Percentiles rank a stretch among this genome's conserved stretches.
phyloP scores from a whole-genome alignment of 805 yeast species.

The Nakazawaea pomicola region DNA sequence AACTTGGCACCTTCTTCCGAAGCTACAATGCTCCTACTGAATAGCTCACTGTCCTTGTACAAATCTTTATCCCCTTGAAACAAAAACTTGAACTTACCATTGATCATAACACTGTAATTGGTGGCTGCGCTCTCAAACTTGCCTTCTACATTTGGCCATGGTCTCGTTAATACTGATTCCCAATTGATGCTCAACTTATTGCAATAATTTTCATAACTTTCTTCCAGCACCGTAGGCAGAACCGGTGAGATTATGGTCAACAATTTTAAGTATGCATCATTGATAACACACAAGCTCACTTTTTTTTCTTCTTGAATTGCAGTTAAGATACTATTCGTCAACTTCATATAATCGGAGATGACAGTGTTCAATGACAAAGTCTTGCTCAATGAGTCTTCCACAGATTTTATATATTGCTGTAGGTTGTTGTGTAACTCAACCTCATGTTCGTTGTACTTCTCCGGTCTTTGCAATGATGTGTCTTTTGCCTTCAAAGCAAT shows the following conservation, averaged over 20 bases:
- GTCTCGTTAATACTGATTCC: slow-evolving; percentile 47
- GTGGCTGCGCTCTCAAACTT: slow-evolving; percentile 31
- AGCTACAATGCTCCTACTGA: slow-evolving; percentile 30
- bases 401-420: slow-evolving; percentile 39
- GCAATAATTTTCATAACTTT: slow-evolving; percentile 58
- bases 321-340: slow-evolving; percentile 46
- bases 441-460: slow-evolving; percentile 37
- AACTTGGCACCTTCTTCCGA: slow-evolving; percentile 35
- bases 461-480: slow-evolving; percentile 14
- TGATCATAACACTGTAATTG: slow-evolving; percentile 58
- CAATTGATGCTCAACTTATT: slow-evolving; percentile 24
- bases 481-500: slow-evolving; percentile 15
- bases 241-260: slow-evolving; percentile 72
- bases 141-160: slow-evolving; percentile 59
- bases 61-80: slow-evolving; percentile 30
- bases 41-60: slow-evolving; percentile 26
- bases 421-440: slow-evolving; percentile 52
- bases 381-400: slow-evolving; percentile 55
- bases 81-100: slow-evolving; percentile 63
- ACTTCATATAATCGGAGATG: slow-evolving; percentile 85
- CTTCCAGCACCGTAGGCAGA: slow-evolving; percentile 79
- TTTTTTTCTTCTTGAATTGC: slow-evolving; percentile 31
- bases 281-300: slow-evolving; percentile 35
- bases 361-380: slow-evolving; percentile 74
- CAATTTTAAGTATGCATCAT: slow-evolving; percentile 47